Conservation (phyloP, 1,139 yeast species). For the Casaregolazyma suthepensis region DNA sequence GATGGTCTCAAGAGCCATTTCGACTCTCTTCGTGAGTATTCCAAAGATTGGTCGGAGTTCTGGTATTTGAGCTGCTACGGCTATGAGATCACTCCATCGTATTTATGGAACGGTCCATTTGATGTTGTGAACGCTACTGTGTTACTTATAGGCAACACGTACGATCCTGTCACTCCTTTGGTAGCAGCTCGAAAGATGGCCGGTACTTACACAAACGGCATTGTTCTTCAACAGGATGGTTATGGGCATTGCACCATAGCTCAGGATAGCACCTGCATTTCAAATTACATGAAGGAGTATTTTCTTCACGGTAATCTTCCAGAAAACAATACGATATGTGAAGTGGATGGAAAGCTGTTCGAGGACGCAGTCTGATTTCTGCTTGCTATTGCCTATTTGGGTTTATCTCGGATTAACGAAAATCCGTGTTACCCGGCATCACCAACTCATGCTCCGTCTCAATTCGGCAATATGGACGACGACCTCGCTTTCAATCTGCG, state of each 20-base stretch:
- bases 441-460: not conserved
- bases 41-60: conserved; percentile 5
- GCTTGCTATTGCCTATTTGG: no score
- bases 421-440: not conserved
- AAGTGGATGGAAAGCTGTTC: conserved; percentile 7
- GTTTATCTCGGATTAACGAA: no score
- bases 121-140: conserved; percentile 13
- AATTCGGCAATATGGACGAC: not conserved
- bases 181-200: conserved; percentile 16
- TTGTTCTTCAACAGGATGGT: conserved; percentile 14
- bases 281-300: conserved; percentile 9
- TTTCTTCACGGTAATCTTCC: conserved; percentile 14
- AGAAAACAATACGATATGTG: conserved; percentile 11
- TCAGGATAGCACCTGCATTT: conserved; percentile 14
- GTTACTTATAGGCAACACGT: conserved; percentile 15
- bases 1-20: conserved; percentile 9
- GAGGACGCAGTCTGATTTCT: not conserved
- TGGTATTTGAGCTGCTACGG: conserved; percentile 8
- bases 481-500: not conserved
- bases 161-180: conserved; percentile 17
- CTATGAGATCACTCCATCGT: conserved; percentile 9
- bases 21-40: not conserved
- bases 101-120: conserved; percentile 17
- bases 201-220: conserved; percentile 12
- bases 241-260: conserved; percentile 16